Base-by-base conservation (phyloP, 352 stramenopile genomes). In the Phytophthora crassamura region DNA sequence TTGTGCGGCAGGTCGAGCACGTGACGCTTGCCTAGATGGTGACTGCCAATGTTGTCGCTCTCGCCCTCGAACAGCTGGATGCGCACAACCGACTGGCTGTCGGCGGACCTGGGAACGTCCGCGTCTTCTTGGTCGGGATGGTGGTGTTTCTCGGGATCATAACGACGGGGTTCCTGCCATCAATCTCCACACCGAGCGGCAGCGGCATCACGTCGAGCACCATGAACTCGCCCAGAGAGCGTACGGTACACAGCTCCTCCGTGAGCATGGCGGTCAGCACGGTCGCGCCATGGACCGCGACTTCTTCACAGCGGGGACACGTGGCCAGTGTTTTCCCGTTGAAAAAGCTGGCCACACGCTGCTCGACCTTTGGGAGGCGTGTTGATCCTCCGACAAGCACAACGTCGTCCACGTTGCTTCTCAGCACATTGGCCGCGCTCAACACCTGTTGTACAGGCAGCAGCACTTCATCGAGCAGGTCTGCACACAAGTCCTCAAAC, bases 161-260 rank as follows among this genome's bases (percentile, higher is more conserved):
- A 10, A 9, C 18, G 22, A 38, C 22, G 2, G 20, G 20, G 14
- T 12, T 30, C 5, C 4, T n/a, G 11, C 7, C 32, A 34, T 46
- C 40, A 8, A 61, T 40, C 22, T 52, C 35, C 4, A 38, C 40
- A n/a, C 41, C 43, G n/a, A 61, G 20, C 6, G 53, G 35, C 22
- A 53, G 41, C 40, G 40, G 32, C 4, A 38, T 33, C 15, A 45
- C 53, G 32, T 61, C 53, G 40, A 61, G 22, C 12, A 61, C 5
- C 30, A 53, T 45, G 16, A 61, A 46, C n/a, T 46, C 52, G 6
- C 34, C 16, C 7, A 51, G 33, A 10, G 16, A 20, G 18, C 34
- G 16, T 28, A 56, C 18, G 7, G 9, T n/a, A 18, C 22, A 25
- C 22, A 25, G 20, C 20, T 45, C 20, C 15, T 56, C 20, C 7